phyloP scores from a whole-genome alignment of 805 yeast genomes.

The Clavispora fructus region DNA sequence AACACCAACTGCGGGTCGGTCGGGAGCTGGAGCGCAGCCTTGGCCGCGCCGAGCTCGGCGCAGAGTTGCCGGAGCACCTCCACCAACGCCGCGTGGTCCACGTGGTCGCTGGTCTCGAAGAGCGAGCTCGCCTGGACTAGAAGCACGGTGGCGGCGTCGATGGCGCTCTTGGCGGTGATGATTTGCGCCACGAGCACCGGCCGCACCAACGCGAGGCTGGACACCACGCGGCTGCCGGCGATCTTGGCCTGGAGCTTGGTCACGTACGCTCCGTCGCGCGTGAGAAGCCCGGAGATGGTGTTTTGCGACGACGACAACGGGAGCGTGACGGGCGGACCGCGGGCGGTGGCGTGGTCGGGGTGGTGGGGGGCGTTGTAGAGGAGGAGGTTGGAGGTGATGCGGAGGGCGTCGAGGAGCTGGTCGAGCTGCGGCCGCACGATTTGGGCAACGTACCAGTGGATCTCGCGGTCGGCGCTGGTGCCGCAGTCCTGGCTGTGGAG shows the following conservation, averaged over 20 bases:
- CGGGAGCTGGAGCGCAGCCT: constrained; percentile 34
- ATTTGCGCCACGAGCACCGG: constrained; percentile 40
- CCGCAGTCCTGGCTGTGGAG: not conserved
- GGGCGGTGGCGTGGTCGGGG: constrained; percentile 23
- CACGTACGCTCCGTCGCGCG: constrained; percentile 50
- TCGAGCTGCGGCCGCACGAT: constrained; percentile 15
- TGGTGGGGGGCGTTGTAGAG: constrained; percentile 32
- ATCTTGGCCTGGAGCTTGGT: constrained; percentile 41
- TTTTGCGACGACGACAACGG: constrained; percentile 56
- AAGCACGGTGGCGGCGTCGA: constrained; percentile 30
- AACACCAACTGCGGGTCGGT: constrained; percentile 54
- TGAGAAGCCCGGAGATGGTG: constrained; percentile 54
- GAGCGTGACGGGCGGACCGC: constrained; percentile 43
- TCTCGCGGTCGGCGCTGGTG: constrained; percentile 12
- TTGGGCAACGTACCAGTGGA: constrained; percentile 14
- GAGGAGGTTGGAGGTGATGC: constrained; percentile 32
- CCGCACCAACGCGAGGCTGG: constrained; percentile 22
- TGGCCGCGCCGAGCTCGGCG: constrained; percentile 18
- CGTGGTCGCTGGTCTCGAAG: constrained; percentile 9
- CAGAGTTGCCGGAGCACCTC: constrained; percentile 23
- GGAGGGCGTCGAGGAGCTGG: constrained; percentile 29
- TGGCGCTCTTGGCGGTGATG: constrained; percentile 39
- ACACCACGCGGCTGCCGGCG: constrained; percentile 36
- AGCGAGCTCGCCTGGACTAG: constrained; percentile 19
- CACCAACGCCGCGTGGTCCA: constrained; percentile 17